phyloP scores from a whole-genome alignment of 331 rosid species.

The Acacia pycnantha region DNA sequence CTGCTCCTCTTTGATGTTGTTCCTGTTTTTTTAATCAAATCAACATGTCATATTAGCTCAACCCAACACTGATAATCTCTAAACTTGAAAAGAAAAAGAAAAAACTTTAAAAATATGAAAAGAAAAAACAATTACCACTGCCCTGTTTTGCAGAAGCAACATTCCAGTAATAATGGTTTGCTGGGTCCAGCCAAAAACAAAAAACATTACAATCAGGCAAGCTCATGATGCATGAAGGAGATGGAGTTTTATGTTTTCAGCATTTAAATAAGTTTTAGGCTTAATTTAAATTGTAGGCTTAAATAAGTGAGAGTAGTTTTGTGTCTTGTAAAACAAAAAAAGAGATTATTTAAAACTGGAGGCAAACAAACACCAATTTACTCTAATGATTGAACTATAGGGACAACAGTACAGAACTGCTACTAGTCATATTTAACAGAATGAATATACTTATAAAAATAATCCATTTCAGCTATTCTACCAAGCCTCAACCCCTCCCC shows the following conservation, averaged over 20 bases:
- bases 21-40: constrained; percentile 43
- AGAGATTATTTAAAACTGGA: too few species aligned
- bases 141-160: constrained; percentile 72
- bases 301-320: too few species aligned
- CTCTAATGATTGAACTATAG: background rate
- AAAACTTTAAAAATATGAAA: background rate
- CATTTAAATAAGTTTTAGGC: background rate
- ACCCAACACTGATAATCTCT: constrained; percentile 1
- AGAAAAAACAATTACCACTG: constrained; percentile 53
- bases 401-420: background rate
- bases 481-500: background rate
- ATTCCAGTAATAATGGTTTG: constrained; percentile 57
- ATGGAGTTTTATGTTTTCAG: background rate
- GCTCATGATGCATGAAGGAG: background rate
- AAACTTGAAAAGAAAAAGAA: background rate
- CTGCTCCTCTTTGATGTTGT: constrained; percentile 83
- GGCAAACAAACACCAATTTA: too few species aligned
- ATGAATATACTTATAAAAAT: too few species aligned
- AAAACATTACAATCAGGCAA: background rate
- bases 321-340: too few species aligned
- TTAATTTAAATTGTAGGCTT: too few species aligned
- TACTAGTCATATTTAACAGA: background rate
- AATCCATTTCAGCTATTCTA: too few species aligned
- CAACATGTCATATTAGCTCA: background rate
- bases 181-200: constrained; percentile 36